phyloP scores from a whole-genome alignment of 306 rosid genomes.

The Pyrus pyrifolia region DNA sequence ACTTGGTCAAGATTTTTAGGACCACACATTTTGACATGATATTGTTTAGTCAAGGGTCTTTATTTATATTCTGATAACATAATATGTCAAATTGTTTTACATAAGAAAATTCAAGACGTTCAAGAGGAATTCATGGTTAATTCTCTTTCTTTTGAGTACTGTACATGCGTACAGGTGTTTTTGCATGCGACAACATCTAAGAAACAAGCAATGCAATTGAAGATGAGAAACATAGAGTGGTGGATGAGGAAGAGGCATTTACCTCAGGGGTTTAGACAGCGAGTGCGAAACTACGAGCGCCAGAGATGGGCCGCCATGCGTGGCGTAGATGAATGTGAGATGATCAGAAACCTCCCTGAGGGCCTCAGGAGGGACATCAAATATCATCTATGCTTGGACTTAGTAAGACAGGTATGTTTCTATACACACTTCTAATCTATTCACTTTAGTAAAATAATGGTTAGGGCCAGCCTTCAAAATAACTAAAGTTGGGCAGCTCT shows the following conservation, averaged over 20 bases:
- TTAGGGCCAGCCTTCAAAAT: not conserved
- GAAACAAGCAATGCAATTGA: slow-evolving; percentile 84
- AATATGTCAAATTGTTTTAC: not conserved
- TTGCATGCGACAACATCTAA: slow-evolving; percentile 85
- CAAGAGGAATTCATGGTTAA: not conserved
- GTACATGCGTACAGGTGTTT: slow-evolving; percentile 53
- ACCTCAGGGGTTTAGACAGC: slow-evolving; percentile 66
- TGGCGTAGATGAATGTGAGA: slow-evolving; percentile 78
- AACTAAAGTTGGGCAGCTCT: not conserved
- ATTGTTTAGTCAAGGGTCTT: not conserved
- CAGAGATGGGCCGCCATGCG: slow-evolving; percentile 93
- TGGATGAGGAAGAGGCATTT: slow-evolving; percentile 86
- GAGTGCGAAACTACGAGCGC: slow-evolving; percentile 80
- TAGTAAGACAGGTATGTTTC: slow-evolving; percentile 61
- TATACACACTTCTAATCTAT: not conserved
- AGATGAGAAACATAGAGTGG: slow-evolving; percentile 94
- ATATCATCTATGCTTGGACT: slow-evolving; percentile 84
- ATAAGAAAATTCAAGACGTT: too few species aligned
- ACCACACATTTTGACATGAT: not conserved
- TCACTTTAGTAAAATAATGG: not conserved
- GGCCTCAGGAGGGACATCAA: slow-evolving; percentile 89
- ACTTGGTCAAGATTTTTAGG: not conserved
- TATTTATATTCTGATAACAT: not conserved
- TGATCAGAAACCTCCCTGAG: slow-evolving; percentile 75
- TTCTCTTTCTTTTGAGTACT: not conserved